Conservation (phyloP, 192 early-diverging fungal species). For the Podila minutissima region DNA sequence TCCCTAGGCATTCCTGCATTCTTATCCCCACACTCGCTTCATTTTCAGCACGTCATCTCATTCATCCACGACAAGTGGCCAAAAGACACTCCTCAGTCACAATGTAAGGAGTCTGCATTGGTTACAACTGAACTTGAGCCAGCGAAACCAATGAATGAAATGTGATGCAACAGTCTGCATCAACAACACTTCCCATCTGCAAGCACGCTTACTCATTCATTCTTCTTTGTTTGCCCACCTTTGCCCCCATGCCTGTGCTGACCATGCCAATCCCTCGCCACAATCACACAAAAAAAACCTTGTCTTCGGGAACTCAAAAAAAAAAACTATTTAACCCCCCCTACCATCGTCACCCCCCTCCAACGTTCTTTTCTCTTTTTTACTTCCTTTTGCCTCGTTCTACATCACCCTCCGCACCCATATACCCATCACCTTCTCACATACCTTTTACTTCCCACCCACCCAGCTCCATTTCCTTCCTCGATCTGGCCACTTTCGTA, state of each 20-base stretch:
- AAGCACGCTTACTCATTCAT: neutral
- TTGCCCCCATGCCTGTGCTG: neutral
- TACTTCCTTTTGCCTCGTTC: neutral
- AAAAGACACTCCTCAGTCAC: too few relatives aligned
- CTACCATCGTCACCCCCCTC: neutral
- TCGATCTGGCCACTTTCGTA: neutral
- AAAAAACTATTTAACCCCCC: too few relatives aligned
- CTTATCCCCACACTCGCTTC: neutral
- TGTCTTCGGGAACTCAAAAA: too few relatives aligned
- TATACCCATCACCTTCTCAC: neutral
- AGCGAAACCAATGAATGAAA: too few relatives aligned
- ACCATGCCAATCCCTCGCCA: too few relatives aligned
- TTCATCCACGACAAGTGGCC: neutral
- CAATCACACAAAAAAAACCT: too few relatives aligned
- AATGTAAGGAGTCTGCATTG: too few relatives aligned
- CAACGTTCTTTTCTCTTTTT: neutral
- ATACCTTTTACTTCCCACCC: neutral
- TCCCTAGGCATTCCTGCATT: neutral
- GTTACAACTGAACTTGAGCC: too few relatives aligned
- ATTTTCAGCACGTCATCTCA: neutral
- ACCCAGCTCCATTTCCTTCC: neutral
- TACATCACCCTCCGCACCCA: slow-evolving; percentile 7
- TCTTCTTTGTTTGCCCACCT: neutral
- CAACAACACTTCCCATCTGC: neutral
- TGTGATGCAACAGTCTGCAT: neutral